These are phyloP conservation scores for Cetradonia linearis DNA, from an alignment of 495 filamentous ascomycete genomes.

Conservation along the genomic window DNA sequence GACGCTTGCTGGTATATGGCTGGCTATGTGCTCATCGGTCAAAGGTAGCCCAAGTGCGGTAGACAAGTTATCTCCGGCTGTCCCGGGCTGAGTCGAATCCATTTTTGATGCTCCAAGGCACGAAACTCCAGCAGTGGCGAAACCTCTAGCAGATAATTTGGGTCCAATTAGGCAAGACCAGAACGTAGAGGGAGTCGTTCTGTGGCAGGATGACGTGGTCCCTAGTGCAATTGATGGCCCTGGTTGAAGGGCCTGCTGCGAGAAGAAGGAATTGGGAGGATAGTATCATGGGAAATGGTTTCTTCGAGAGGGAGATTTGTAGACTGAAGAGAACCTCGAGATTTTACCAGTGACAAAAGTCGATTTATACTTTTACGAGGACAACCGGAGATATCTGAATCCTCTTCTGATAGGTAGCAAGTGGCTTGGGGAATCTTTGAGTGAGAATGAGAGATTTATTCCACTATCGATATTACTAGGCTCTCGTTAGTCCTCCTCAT, in stretches of 20 bases:
- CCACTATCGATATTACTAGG: background rate
- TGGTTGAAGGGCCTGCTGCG: background rate
- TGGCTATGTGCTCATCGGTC: conserved; percentile 5
- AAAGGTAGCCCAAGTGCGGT: background rate
- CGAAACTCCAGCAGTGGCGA: background rate
- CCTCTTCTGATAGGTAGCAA: conserved; percentile 1
- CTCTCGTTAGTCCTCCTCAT: background rate
- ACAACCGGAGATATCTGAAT: conserved; percentile 6
- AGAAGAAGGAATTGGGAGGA: background rate
- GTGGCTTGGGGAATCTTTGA: background rate
- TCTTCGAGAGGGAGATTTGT: background rate
- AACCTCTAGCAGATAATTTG: background rate
- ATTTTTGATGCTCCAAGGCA: background rate
- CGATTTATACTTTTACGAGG: background rate
- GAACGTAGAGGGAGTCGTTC: background rate
- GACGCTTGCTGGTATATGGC: conserved; percentile 27
- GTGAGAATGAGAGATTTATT: background rate
- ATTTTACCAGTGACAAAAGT: background rate
- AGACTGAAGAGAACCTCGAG: background rate
- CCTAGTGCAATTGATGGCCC: background rate
- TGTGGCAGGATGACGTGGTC: background rate
- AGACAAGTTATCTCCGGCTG: background rate
- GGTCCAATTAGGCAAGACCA: background rate
- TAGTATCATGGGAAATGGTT: background rate
- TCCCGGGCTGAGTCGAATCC: background rate